These are phyloP conservation scores for Verticillium dahliae DNA, from an alignment of 2,329 filamentous ascomycete species.

Conservation along the genomic window DNA sequence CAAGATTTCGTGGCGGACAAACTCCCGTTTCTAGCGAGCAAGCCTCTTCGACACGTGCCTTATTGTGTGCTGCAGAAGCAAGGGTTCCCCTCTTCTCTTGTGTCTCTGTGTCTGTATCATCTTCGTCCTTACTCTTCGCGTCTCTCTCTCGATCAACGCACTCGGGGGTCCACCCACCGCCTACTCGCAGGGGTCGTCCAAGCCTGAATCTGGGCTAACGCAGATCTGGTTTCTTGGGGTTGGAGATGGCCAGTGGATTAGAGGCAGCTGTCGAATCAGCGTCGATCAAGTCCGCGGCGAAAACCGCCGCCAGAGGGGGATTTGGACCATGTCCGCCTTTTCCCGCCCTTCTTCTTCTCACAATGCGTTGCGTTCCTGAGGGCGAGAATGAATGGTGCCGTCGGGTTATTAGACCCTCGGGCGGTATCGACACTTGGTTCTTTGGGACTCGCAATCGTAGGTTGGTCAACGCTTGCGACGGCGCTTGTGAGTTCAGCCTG, in stretches of 20 bases:
- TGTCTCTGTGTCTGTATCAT: not conserved
- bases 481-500: not conserved
- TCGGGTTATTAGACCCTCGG: not conserved
- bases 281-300: not conserved
- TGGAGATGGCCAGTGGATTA: not conserved
- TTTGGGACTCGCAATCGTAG: not conserved
- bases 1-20: not conserved
- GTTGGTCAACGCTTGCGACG: not conserved
- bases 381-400: not conserved
- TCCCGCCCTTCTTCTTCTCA: not conserved
- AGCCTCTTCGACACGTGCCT: not conserved
- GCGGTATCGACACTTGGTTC: not conserved
- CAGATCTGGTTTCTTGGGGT: not conserved
- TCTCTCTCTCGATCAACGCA: not conserved
- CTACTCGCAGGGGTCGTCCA: not conserved
- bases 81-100: not conserved
- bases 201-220: not conserved
- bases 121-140: no score
- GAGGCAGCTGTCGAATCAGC: not conserved
- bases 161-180: not conserved
- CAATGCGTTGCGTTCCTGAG: not conserved
- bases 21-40: not conserved
- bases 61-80: not conserved
- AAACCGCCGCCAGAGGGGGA: conserved; percentile 1
- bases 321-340: not conserved